A percentile compares a stretch with the other conserved stretches of the same genome.
Conservation (phyloP, 2,329 filamentous ascomycete species). For the Pleomassaria siparia region DNA sequence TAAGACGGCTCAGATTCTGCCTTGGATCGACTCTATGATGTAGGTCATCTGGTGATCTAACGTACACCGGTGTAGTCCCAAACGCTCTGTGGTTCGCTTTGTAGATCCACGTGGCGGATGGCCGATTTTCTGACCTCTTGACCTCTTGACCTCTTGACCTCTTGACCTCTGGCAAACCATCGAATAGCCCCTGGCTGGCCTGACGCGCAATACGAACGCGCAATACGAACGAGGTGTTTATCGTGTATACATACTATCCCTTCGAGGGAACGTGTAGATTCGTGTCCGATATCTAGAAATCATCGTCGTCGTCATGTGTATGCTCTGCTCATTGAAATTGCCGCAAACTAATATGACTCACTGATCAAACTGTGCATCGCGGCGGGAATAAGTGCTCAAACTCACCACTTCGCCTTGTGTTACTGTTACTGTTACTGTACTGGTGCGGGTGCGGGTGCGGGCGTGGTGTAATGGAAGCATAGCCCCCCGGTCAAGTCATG, state of each 20-base stretch:
- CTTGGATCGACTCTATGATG: neutral
- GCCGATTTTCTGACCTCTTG: neutral
- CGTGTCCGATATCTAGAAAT: no score
- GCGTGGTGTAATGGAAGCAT: neutral
- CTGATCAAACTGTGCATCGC: neutral
- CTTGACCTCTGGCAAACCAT: neutral
- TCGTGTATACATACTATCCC: no score
- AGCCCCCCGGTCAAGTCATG: conserved; percentile 4
- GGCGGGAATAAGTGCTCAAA: conserved; percentile 4
- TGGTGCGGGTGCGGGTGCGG: neutral
- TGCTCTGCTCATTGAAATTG: neutral
- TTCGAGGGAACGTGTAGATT: no score
- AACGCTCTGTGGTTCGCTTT: neutral
- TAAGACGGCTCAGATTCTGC: conserved; percentile 4
- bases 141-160: neutral
- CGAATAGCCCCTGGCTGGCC: no score
- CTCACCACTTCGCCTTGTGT: conserved; percentile 1
- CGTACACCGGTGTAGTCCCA: conserved; percentile 1
- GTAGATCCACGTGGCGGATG: conserved; percentile 3
- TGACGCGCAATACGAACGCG: no score
- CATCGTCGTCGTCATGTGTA: no score
- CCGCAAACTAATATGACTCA: neutral
- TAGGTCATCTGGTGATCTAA: conserved; percentile 5
- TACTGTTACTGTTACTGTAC: neutral
- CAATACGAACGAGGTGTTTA: no score